These are phyloP conservation scores for Nicotiana otophora DNA, from an alignment of 257 asterid species.

Conservation along the genomic window DNA sequence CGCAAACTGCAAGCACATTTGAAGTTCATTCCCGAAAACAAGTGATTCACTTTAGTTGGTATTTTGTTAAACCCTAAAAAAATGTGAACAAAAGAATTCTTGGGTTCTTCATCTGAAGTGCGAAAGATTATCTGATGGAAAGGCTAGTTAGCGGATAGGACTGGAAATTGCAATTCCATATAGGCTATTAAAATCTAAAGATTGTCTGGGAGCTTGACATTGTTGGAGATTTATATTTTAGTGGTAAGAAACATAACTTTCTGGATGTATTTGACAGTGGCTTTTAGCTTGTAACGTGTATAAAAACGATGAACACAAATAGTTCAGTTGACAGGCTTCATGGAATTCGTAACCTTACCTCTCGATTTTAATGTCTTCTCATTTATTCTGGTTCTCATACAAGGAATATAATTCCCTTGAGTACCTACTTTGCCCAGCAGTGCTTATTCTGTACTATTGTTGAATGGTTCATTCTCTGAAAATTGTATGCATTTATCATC, in stretches of 20 bases:
- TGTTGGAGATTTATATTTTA: neutral
- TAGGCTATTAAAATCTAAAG: neutral
- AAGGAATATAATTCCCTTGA: neutral
- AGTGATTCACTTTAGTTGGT: neutral
- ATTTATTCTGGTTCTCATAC: neutral
- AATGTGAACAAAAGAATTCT: neutral
- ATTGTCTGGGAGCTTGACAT: neutral
- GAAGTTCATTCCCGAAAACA: neutral
- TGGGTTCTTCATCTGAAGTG: neutral
- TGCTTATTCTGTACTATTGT: neutral
- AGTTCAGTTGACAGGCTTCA: neutral
- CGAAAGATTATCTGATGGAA: neutral
- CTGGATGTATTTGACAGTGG: neutral
- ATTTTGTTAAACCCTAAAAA: neutral
- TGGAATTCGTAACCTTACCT: neutral
- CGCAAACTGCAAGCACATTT: neutral
- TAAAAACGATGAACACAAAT: neutral
- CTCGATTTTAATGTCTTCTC: neutral
- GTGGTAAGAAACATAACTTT: neutral
- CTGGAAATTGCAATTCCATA: neutral
- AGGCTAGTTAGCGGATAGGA: slow-evolving; percentile 1
- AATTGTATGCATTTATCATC: neutral
- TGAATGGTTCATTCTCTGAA: neutral
- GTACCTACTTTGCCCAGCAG: neutral
- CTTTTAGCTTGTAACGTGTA: neutral